Evolutionary conservation across 768 basidiomycete genomes (phyloP), one percentile per base, ranked within the genome.

Genomic region (Mycena maculata): DNA sequence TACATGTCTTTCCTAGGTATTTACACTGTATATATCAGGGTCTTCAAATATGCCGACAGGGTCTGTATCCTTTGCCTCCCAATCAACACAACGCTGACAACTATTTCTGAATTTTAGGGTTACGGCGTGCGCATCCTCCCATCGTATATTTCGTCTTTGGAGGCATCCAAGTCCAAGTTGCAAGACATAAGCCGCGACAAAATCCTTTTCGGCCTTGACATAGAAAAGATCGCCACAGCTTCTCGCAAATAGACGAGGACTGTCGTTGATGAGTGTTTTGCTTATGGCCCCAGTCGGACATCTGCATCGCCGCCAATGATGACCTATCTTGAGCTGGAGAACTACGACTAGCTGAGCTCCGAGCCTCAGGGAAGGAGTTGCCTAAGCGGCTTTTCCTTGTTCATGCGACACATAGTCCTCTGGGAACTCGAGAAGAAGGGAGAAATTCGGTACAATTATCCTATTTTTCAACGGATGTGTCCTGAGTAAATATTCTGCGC

Each of bases 41-140:
- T 67, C 12, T 55, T 67, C 59, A 67, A 67, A 41, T 67, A 67
- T 22, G 65, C 65, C 15, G 27, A 47, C 23, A 60, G 33, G 65
- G 65, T 60, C 2, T 31, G 38, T 20, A 22, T 25, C n/a, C n/a
- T 2, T 47, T 15, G 5, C 0, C 27, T 31, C 36, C 7, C 16
- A n/a, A 3, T 41, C 23, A 11, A 28, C 27, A 12, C 0, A 15
- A 27, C 4, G 2, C 31, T 44, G 38, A 56, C 28, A 4, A 8
- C n/a, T n/a, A 15, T 4, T 38, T 38, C 16, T 25, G 10, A 13
- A 28, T 3, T 22, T 13, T 20, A 57, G 55, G 55, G 48, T 30
- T 55, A 60, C 44, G 50, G 50, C 15, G 18, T 52, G 1, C 65
- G 57, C 0, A 39, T 60, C 23, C 38, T 55, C 2, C 58, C 57